Conservation (phyloP, 164 flowering plant species). For the Santalum album region DNA sequence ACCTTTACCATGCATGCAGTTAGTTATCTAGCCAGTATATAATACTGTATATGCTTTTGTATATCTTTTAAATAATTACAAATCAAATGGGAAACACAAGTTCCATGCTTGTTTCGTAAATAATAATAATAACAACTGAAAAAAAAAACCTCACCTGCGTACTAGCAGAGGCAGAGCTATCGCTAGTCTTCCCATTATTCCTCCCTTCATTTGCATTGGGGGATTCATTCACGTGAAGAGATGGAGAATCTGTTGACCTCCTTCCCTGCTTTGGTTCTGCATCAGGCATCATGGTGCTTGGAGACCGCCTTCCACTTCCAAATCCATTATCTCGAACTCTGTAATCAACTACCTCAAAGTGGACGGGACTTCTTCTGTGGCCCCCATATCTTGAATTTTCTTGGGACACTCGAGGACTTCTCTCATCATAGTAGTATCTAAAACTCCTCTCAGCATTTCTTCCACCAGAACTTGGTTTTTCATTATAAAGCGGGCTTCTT, state of each 20-base stretch:
- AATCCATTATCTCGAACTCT: conserved; percentile 30
- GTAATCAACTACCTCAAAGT: conserved; percentile 52
- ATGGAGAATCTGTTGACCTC: conserved; percentile 7
- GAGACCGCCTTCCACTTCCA: conserved; percentile 20
- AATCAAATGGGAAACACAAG: no score
- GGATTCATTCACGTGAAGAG: conserved; percentile 13
- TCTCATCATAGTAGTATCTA: conserved; percentile 23
- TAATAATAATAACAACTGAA: no score
- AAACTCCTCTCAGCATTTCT: conserved; percentile 12
- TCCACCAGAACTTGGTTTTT: conserved; percentile 16
- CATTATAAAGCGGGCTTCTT: conserved; percentile 4
- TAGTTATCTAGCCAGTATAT: no score
- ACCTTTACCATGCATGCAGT: no score
- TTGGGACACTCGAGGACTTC: conserved; percentile 27
- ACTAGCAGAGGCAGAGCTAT: conserved; percentile 9
- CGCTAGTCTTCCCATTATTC: conserved; percentile 10
- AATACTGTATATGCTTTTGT: no score
- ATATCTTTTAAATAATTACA: no score
- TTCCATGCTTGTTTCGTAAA: no score
- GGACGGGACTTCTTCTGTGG: conserved; percentile 23
- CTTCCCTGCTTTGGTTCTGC: not conserved
- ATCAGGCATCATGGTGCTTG: not conserved
- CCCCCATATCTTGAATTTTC: conserved; percentile 26
- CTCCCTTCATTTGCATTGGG: conserved; percentile 10
- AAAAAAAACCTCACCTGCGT: not conserved